Base-by-base conservation (phyloP, 1,284 basidiomycete genomes). In the Moniliophthora roreri region DNA sequence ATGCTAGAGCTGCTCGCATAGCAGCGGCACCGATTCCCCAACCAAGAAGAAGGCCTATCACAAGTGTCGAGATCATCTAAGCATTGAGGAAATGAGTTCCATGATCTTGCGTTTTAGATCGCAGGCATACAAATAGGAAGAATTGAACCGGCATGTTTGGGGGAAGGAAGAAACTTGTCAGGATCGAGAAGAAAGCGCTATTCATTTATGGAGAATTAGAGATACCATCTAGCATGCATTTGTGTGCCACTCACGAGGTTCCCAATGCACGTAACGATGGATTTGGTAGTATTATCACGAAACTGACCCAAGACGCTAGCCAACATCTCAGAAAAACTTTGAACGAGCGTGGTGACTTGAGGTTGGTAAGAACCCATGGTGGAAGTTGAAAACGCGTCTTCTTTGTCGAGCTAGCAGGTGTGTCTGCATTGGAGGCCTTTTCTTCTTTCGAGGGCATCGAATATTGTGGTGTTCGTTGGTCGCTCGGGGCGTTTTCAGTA, bases 21-120 rank as follows among this genome's bases (percentile, higher is more conserved):
- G 76, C 82, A 0, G 84, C 84, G 15, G 72, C 73, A 2, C 82
- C 81, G 66, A 84, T 74, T 0, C 78, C 85, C 86, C 86, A 89
- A 6, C 85, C 85, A 2, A 85, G 48, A 1, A 73, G 66, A 54
- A 82, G 64, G 1, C 86, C 85, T 3, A 86, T 18, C 1, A 81
- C 63, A 18, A 88, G 61, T 0, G 79, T 82, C 3, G 72, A 55
- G 5, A 80, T 70, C 7, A 70, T 74, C 69, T 81, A 32, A 10
- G 39, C 11, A 40, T 5, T 26, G 23, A 20, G n/a, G 11, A 24
- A 8, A 16, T 16, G 16, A 42, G 37, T 40, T 4, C n/a, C 9
- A 32, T 6, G 7, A 32, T 32, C 28, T 32, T 11, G 6, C 28
- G 6, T 11, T 11, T 32, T 32, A 6, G 28, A 32, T 6, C 11